Base-by-base conservation (phyloP, 768 basidiomycete species). In the Mycena latifolia region DNA sequence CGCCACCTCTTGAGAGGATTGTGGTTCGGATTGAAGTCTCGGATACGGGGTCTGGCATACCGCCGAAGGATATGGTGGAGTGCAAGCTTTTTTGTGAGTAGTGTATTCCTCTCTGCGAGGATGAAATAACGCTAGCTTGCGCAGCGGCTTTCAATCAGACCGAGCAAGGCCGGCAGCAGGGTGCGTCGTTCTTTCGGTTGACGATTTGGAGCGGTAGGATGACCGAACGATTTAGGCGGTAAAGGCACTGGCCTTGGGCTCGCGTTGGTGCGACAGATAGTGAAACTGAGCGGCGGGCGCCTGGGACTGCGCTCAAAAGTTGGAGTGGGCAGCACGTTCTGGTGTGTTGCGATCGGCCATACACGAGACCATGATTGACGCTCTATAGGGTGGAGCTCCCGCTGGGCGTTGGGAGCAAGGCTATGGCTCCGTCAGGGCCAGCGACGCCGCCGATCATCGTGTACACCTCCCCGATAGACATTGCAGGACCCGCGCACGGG, bases 301-400 rank as follows among this genome's bases (percentile, higher is more conserved):
- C 70, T 89, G 46, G 88, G 84, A 17, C 78, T 85, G 52, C 76
- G 73, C 46, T 82, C 80, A 17, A 83, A 85, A 69, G 77, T 84
- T 7, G 82, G 84, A 14, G 77, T 80, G 65, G 92, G 92, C n/a
- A 89, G 87, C 33, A 90, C 88, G 58, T 93, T 92, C 78, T 92
- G 91, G 91, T 86, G 86, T n/a, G 89, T 63, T 53, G 15, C 31
- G 11, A 81, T 81, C 9, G 9, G 28, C 0, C 27, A 27, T 27
- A 11, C 20, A 45, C 15, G 25, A 7, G 45, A 1, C 48, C 14
- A n/a, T 35, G 15, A 2, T 24, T 47, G 39, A 61, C 41, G 15
- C 3, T 33, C 9, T 25, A 12, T 10, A 69, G 67, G 67, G 67
- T 69, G 20, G 67, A 69, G 59, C 63, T 69, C 14, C 67, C 67